Evolutionary conservation across 164 flowering plant genomes (phyloP).

Genomic region (Protea cynaroides): DNA sequence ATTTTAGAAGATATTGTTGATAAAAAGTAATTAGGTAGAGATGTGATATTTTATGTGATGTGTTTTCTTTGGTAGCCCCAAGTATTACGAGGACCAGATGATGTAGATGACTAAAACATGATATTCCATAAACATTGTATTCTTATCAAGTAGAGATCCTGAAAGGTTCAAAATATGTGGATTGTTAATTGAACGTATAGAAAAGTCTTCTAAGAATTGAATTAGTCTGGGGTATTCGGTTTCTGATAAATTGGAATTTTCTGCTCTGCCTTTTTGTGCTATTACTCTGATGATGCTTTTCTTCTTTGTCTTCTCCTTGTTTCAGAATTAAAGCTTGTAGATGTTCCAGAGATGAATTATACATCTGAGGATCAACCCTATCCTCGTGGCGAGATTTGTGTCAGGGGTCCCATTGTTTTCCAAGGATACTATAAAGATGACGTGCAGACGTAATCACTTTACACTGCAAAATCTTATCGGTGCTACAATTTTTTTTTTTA

Average conservation of each 20-base stretch:
- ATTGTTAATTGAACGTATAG: too few relatives aligned
- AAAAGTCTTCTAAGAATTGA: too few relatives aligned
- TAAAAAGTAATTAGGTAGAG: too few relatives aligned
- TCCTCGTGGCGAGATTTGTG: constrained; percentile 96
- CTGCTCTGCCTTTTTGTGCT: neutral
- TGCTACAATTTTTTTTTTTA: neutral
- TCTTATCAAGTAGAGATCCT: too few relatives aligned
- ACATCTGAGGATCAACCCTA: constrained; percentile 79
- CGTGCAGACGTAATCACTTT: constrained; percentile 66
- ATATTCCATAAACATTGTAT: too few relatives aligned
- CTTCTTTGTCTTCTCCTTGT: constrained; percentile 2
- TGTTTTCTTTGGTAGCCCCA: too few relatives aligned
- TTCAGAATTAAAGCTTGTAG: constrained; percentile 89
- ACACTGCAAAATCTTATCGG: neutral
- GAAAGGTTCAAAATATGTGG: too few relatives aligned
- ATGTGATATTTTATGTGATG: too few relatives aligned
- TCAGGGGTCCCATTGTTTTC: constrained; percentile 87
- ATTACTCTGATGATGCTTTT: neutral
- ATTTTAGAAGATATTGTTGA: too few relatives aligned
- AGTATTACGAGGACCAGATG: too few relatives aligned
- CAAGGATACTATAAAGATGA: constrained; percentile 87
- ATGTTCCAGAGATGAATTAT: constrained; percentile 98
- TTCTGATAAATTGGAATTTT: neutral
- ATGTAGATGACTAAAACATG: too few relatives aligned
- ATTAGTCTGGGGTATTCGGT: too few relatives aligned